Evolutionary conservation across 306 rosid genomes (phyloP).

Genomic region (Quillaja saponaria): DNA sequence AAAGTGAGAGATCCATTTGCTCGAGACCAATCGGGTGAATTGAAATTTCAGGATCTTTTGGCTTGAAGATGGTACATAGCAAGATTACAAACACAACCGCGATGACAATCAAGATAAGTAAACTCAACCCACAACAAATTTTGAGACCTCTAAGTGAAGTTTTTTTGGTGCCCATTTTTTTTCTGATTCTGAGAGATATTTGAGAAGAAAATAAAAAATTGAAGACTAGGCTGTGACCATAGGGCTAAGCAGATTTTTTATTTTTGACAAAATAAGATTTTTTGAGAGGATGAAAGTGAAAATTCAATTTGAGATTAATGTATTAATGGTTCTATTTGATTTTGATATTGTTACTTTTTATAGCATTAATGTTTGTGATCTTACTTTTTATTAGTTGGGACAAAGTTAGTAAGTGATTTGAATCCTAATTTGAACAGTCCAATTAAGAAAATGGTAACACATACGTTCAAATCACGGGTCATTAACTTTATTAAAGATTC

Average conservation of each 20-base stretch:
- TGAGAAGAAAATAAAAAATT: neutral
- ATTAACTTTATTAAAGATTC: neutral
- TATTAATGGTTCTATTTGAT: no score
- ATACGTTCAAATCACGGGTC: neutral
- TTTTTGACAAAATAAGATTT: no score
- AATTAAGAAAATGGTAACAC: no score
- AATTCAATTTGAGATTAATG: no score
- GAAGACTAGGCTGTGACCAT: neutral
- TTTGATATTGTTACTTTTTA: no score
- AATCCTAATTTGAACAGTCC: neutral
- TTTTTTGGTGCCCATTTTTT: conserved; percentile 17
- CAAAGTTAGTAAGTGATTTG: no score
- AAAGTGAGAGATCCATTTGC: conserved; percentile 1
- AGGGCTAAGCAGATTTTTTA: no score
- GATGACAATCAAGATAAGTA: conserved; percentile 30
- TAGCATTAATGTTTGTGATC: no score
- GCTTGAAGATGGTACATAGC: conserved; percentile 43
- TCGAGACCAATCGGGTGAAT: conserved; percentile 32
- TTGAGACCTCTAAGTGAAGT: conserved; percentile 29
- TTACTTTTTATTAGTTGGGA: no score
- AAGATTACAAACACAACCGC: conserved; percentile 25
- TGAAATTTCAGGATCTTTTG: conserved; percentile 37
- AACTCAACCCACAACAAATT: conserved; percentile 25
- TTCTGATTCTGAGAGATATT: conserved; percentile 10
- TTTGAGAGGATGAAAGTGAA: no score